Percentiles rank a stretch among this genome's conserved stretches.
These are phyloP conservation scores for Neltuma alba DNA, from an alignment of 306 rosid genomes.

Conservation along the genomic window DNA sequence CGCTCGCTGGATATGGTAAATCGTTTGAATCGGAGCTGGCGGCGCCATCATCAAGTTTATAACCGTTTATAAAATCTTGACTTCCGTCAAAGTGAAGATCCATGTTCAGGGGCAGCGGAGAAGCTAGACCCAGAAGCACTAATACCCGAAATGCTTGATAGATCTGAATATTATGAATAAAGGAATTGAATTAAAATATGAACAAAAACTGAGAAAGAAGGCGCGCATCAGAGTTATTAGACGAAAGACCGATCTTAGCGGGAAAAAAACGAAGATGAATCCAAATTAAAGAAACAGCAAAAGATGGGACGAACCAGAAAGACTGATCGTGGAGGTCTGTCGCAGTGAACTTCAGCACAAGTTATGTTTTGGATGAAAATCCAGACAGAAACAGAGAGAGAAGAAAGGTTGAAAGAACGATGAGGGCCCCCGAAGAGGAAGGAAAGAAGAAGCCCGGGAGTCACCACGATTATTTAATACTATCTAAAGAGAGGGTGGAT, in stretches of 20 bases:
- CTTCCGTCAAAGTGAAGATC: constrained; percentile 40
- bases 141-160: neutral
- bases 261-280: neutral
- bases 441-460: neutral
- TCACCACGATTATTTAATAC: neutral
- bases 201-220: neutral
- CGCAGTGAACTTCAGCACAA: neutral
- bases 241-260: neutral
- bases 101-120: constrained; percentile 3
- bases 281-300: neutral
- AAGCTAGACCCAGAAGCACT: neutral
- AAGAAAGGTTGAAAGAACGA: neutral
- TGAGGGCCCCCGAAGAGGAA: neutral
- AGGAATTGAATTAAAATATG: neutral
- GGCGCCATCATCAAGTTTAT: constrained; percentile 19
- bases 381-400: neutral
- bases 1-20: neutral
- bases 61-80: neutral
- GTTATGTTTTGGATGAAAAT: neutral
- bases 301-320: neutral
- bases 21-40: constrained; percentile 7
- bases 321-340: neutral
- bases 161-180: neutral
- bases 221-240: neutral
- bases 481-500: no score